These are phyloP conservation scores for Spathaspora hagerdaliae DNA, from an alignment of 805 yeast genomes.

Conservation along the genomic window DNA sequence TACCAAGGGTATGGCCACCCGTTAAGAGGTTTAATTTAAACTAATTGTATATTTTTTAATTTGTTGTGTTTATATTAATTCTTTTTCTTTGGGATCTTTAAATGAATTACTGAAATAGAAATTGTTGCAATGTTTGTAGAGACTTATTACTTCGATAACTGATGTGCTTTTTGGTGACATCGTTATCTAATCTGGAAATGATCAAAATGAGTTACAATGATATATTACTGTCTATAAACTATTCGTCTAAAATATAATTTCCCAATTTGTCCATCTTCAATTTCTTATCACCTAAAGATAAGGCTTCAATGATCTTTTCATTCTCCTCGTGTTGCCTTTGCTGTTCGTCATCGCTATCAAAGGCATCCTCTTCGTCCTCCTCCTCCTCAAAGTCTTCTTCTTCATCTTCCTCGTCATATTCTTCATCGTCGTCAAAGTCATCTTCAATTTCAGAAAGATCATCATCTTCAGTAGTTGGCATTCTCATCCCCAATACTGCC, in stretches of 20 bases:
- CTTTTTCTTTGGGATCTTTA: constrained; percentile 4
- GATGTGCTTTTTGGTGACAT: not conserved
- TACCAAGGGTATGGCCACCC: constrained; percentile 98
- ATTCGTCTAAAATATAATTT: constrained; percentile 64
- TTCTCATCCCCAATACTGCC: constrained; percentile 69
- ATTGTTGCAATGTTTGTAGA: not conserved
- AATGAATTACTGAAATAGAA: not conserved
- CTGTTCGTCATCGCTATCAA: constrained; percentile 28
- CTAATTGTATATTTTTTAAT: constrained; percentile 10
- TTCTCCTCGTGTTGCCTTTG: constrained; percentile 32
- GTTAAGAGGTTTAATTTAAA: constrained; percentile 48
- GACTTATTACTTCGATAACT: not conserved
- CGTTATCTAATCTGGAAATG: not conserved
- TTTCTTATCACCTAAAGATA: constrained; percentile 58
- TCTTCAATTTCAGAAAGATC: constrained; percentile 17
- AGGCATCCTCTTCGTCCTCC: constrained; percentile 45
- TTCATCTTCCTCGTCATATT: constrained; percentile 25
- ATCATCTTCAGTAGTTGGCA: constrained; percentile 23
- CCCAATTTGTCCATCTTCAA: constrained; percentile 80
- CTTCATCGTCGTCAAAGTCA: constrained; percentile 20
- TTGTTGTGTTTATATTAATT: constrained; percentile 7
- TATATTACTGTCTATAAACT: constrained; percentile 2
- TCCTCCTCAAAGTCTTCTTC: constrained; percentile 25
- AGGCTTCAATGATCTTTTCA: constrained; percentile 64
- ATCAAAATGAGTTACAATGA: not conserved